Conservation (phyloP, 2,329 filamentous ascomycete genomes). For the Penicillium corylophilum region DNA sequence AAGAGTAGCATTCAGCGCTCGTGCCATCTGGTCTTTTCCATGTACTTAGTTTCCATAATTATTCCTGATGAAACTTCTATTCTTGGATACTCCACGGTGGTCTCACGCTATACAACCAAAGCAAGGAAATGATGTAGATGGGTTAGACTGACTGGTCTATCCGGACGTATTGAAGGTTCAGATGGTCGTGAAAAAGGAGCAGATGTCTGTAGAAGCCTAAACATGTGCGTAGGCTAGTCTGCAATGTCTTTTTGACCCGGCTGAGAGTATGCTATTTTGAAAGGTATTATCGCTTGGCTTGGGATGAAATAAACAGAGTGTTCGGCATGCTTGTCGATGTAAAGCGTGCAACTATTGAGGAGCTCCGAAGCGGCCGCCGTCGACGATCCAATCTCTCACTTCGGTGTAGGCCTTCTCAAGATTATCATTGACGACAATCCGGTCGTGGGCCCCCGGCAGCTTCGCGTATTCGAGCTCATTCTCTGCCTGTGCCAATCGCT, state of each 20-base stretch:
- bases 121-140: too few species aligned
- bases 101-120: neutral
- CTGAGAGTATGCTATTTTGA: neutral
- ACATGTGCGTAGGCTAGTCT: too few species aligned
- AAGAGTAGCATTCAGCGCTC: slow-evolving; percentile 30
- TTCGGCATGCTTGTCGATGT: neutral
- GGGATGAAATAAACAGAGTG: neutral
- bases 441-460: slow-evolving; percentile 65
- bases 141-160: too few species aligned
- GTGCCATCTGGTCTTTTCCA: slow-evolving; percentile 29
- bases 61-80: slow-evolving; percentile 26
- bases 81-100: slow-evolving; percentile 7
- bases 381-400: slow-evolving; percentile 54
- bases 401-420: slow-evolving; percentile 57
- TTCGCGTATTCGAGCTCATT: slow-evolving; percentile 72
- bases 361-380: slow-evolving; percentile 36
- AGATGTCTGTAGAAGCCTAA: too few species aligned
- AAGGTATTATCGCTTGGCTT: neutral
- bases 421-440: slow-evolving; percentile 66
- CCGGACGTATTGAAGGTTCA: too few species aligned
- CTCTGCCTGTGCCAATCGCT: slow-evolving; percentile 69
- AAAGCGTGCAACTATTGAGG: slow-evolving; percentile 13
- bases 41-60: slow-evolving; percentile 40
- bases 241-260: too few species aligned
- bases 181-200: too few species aligned